Evolutionary conservation across 225 moss, liverwort and hornwort species (phyloP).

Genomic region (Thuidium tamariscinum): DNA sequence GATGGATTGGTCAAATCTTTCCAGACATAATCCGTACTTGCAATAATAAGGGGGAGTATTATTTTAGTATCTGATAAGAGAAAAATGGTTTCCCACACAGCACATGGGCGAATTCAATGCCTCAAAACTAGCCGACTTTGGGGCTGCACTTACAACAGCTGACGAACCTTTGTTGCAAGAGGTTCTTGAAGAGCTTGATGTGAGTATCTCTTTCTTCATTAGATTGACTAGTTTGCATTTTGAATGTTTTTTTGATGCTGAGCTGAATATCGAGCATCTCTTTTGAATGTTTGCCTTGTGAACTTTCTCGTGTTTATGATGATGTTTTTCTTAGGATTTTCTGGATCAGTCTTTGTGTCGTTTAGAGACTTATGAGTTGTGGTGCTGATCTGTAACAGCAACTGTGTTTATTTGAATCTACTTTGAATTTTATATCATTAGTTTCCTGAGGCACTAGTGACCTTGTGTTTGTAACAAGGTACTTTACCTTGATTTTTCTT

Average conservation of each 20-base stretch:
- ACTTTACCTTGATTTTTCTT: not conserved
- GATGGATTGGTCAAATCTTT: not conserved
- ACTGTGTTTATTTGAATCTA: not conserved
- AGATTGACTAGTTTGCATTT: not conserved
- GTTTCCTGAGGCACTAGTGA: not conserved
- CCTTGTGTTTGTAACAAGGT: not conserved
- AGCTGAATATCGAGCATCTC: not conserved
- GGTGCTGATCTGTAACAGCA: not conserved
- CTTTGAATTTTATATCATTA: not conserved
- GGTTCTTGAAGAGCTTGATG: slow-evolving; percentile 93
- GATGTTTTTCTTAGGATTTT: not conserved
- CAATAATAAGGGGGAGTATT: not conserved
- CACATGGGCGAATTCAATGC: slow-evolving; percentile 97
- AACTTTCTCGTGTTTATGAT: not conserved
- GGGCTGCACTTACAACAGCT: slow-evolving; percentile 88
- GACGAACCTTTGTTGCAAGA: slow-evolving; percentile 90
- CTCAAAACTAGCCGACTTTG: slow-evolving; percentile 89
- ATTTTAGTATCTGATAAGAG: not conserved
- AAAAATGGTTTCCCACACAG: slow-evolving; percentile 17
- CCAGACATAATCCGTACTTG: not conserved
- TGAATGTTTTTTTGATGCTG: not conserved
- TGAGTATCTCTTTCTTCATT: slow-evolving; percentile 9
- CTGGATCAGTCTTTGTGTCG: not conserved
- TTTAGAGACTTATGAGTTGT: not conserved
- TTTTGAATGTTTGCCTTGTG: not conserved